Conservation (phyloP, 495 filamentous ascomycete species). For the Lasiosphaeria hispida region DNA sequence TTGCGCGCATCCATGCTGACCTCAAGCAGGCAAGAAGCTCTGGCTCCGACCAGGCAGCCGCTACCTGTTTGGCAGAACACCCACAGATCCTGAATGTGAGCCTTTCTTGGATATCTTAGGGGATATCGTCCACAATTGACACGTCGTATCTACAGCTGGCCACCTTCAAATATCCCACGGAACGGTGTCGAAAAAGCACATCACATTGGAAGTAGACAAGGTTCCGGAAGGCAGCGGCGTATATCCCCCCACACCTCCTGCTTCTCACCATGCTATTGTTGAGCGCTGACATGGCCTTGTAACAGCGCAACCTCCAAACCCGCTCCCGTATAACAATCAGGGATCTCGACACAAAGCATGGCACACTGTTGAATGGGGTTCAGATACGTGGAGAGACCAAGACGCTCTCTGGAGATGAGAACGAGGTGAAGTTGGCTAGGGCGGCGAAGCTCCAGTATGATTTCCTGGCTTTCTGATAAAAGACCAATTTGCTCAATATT, state of each 20-base stretch:
- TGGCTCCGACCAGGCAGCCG: conserved; percentile 81
- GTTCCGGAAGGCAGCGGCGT: conserved; percentile 71
- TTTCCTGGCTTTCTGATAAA: background rate
- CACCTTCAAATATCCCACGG: conserved; percentile 63
- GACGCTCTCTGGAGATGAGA: conserved; percentile 53
- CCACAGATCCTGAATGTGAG: conserved; percentile 43
- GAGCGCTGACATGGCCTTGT: conserved; percentile 4
- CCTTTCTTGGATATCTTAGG: background rate
- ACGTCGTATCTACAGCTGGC: conserved; percentile 38
- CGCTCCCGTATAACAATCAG: conserved; percentile 64
- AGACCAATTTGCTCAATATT: background rate
- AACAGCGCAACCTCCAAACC: conserved; percentile 56
- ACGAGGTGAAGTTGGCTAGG: conserved; percentile 65
- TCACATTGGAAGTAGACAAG: conserved; percentile 68
- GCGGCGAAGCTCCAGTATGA: conserved; percentile 55
- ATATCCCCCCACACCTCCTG: conserved; percentile 24
- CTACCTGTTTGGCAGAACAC: conserved; percentile 73
- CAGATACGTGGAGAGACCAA: conserved; percentile 57
- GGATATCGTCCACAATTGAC: conserved; percentile 16
- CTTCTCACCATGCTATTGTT: background rate
- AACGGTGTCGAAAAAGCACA: conserved; percentile 84
- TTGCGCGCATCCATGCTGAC: background rate
- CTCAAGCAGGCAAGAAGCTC: conserved; percentile 61
- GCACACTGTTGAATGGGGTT: conserved; percentile 72
- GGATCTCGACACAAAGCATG: conserved; percentile 73